Evolutionary conservation across 352 stramenopile species (phyloP).

Genomic region (Phytopythium helicoides): DNA sequence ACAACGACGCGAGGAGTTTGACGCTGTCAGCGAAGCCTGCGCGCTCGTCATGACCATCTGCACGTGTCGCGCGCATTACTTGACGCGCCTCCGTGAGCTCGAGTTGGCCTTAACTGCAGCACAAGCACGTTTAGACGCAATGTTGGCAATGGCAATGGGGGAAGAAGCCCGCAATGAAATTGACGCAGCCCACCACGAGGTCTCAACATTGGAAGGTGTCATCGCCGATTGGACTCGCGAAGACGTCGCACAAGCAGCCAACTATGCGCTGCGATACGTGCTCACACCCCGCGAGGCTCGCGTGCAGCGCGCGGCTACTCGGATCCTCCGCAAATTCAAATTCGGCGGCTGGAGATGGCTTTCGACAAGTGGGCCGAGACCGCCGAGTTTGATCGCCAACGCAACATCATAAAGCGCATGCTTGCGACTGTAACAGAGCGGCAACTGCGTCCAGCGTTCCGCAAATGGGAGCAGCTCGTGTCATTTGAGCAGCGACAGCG

Average conservation of each 20-base stretch:
- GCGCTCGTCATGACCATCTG: slow-evolving; percentile 43
- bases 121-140: slow-evolving; percentile 23
- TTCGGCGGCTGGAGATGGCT: slow-evolving; percentile 33
- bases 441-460: slow-evolving; percentile 56
- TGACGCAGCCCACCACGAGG: slow-evolving; percentile 42
- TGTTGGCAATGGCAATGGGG: slow-evolving; percentile 49
- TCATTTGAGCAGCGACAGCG: slow-evolving; percentile 26
- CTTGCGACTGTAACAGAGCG: slow-evolving; percentile 37
- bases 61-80: slow-evolving; percentile 37
- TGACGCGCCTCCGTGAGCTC: slow-evolving; percentile 42
- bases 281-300: slow-evolving; percentile 45
- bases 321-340: slow-evolving; percentile 40
- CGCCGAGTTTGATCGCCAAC: slow-evolving; percentile 46
- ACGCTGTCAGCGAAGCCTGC: slow-evolving; percentile 10
- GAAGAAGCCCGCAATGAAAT: slow-evolving; percentile 73
- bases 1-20: slow-evolving; percentile 15
- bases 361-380: slow-evolving; percentile 41
- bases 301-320: slow-evolving; percentile 46
- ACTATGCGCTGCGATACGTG: slow-evolving; percentile 65
- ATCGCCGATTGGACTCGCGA: slow-evolving; percentile 36
- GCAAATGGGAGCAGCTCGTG: slow-evolving; percentile 47
- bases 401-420: slow-evolving; percentile 39
- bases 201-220: slow-evolving; percentile 32
- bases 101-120: slow-evolving; percentile 35
- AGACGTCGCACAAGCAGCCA: slow-evolving; percentile 48